phyloP scores from a whole-genome alignment of 345 rosid genomes.

The Isatis tinctoria region DNA sequence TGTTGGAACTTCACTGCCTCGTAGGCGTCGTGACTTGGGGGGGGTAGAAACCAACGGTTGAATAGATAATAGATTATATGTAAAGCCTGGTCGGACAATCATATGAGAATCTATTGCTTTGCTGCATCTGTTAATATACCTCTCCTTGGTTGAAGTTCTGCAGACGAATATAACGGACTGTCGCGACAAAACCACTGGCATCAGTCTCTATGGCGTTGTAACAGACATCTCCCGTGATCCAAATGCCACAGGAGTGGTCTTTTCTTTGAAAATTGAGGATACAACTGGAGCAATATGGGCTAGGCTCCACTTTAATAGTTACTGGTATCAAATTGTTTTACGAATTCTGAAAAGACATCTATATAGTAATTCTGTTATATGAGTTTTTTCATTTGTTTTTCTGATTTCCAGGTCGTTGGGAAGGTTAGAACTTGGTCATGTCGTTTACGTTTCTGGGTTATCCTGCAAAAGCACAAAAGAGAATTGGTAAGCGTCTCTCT shows the following conservation, averaged over 20 bases:
- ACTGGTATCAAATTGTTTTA: slow-evolving; percentile 50
- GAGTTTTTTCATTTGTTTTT: not conserved
- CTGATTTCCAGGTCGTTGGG: slow-evolving; percentile 68
- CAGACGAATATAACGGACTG: slow-evolving; percentile 68
- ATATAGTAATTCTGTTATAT: not conserved
- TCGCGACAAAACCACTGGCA: slow-evolving; percentile 69
- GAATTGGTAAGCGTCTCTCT: slow-evolving; percentile 41
- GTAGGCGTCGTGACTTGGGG: not conserved
- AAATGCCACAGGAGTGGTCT: slow-evolving; percentile 42
- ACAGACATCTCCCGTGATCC: slow-evolving; percentile 45
- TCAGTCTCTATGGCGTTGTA: slow-evolving; percentile 82
- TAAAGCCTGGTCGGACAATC: not conserved
- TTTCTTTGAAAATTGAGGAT: slow-evolving; percentile 70
- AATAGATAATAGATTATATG: not conserved
- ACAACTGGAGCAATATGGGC: slow-evolving; percentile 64
- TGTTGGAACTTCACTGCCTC: not conserved
- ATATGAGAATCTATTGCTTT: not conserved
- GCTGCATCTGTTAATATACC: slow-evolving; percentile 18
- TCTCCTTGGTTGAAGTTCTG: slow-evolving; percentile 42
- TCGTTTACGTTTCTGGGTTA: slow-evolving; percentile 68
- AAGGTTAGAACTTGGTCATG: slow-evolving; percentile 73
- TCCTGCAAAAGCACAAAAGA: slow-evolving; percentile 57
- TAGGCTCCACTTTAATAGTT: slow-evolving; percentile 62
- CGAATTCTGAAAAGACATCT: not conserved
- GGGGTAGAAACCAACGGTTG: slow-evolving; percentile 1